These are phyloP conservation scores for Marasmius sp. DNA, from an alignment of 1,284 basidiomycete genomes.

Conservation along the genomic window DNA sequence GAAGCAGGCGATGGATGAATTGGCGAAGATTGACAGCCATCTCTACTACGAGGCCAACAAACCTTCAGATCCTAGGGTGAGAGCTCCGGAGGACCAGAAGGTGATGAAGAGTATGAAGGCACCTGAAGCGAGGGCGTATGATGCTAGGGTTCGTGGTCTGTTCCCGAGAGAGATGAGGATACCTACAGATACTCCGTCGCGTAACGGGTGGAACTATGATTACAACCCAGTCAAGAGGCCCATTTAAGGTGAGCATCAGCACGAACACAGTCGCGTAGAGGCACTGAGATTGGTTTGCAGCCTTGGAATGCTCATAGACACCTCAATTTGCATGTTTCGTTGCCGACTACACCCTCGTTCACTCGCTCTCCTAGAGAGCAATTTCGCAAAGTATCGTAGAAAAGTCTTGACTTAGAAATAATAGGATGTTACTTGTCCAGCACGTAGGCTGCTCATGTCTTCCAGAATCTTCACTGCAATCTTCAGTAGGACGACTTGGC, in stretches of 20 bases:
- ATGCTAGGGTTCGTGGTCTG: constrained; percentile 77
- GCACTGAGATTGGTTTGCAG: not conserved
- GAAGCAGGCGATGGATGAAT: constrained; percentile 78
- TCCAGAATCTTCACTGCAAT: no score
- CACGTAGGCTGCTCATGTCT: no score
- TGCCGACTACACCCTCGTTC: no score
- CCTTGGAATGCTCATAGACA: not conserved
- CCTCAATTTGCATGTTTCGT: not conserved
- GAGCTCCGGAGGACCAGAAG: constrained; percentile 56
- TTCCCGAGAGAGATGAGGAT: constrained; percentile 81
- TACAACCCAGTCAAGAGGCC: constrained; percentile 65
- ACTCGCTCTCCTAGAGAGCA: no score
- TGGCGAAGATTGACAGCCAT: constrained; percentile 64
- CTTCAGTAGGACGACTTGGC: no score
- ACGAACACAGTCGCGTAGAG: no score
- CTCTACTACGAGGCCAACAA: constrained; percentile 78
- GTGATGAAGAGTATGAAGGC: constrained; percentile 62
- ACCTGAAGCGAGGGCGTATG: constrained; percentile 68
- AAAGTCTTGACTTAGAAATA: no score
- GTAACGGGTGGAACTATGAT: constrained; percentile 77
- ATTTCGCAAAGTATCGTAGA: no score
- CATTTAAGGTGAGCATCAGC: constrained; percentile 25
- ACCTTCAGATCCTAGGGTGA: constrained; percentile 69
- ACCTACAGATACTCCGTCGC: constrained; percentile 77
- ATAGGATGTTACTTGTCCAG: no score